Percentiles rank a stretch among this genome's conserved stretches.
Evolutionary conservation across 169 alveolate species (phyloP).

Genomic region (Miamiensis avidus): DNA sequence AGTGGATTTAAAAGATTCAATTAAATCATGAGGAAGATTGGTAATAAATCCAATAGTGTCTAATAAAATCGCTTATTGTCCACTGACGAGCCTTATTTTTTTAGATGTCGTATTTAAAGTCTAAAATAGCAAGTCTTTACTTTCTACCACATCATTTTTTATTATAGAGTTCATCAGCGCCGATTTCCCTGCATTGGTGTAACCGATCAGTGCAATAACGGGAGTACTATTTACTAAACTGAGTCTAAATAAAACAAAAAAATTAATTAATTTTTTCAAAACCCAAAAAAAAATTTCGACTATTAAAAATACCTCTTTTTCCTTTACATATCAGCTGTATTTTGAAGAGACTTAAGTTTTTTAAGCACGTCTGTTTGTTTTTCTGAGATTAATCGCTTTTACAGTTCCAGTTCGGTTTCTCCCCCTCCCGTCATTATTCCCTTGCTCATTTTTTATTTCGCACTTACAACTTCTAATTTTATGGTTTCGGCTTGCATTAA

Average conservation of each 20-base stretch:
- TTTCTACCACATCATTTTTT: slow-evolving; percentile 72
- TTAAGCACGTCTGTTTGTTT: slow-evolving; percentile 68
- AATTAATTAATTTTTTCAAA: too few relatives aligned
- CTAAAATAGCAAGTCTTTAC: slow-evolving; percentile 83
- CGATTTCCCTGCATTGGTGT: slow-evolving; percentile 92
- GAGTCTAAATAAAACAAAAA: neutral
- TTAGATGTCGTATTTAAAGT: slow-evolving; percentile 86
- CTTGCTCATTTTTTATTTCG: slow-evolving; percentile 69
- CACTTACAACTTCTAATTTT: slow-evolving; percentile 65
- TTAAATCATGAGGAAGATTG: slow-evolving; percentile 88
- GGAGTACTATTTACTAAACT: neutral
- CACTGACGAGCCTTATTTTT: slow-evolving; percentile 33
- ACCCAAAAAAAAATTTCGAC: neutral
- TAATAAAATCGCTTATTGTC: slow-evolving; percentile 67
- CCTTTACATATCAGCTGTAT: slow-evolving; percentile 47
- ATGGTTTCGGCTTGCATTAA: slow-evolving; percentile 47
- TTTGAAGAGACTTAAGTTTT: slow-evolving; percentile 40
- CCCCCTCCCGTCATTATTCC: slow-evolving; percentile 81
- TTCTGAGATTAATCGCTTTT: slow-evolving; percentile 66
- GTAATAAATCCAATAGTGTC: slow-evolving; percentile 92
- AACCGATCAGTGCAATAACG: slow-evolving; percentile 73
- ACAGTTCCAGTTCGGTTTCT: slow-evolving; percentile 77
- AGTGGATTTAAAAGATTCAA: slow-evolving; percentile 84
- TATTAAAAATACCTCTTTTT: slow-evolving; percentile 26
- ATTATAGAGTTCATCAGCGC: slow-evolving; percentile 87